phyloP scores from a whole-genome alignment of 805 yeast species.

The Metschnikowia drakensbergensis region DNA sequence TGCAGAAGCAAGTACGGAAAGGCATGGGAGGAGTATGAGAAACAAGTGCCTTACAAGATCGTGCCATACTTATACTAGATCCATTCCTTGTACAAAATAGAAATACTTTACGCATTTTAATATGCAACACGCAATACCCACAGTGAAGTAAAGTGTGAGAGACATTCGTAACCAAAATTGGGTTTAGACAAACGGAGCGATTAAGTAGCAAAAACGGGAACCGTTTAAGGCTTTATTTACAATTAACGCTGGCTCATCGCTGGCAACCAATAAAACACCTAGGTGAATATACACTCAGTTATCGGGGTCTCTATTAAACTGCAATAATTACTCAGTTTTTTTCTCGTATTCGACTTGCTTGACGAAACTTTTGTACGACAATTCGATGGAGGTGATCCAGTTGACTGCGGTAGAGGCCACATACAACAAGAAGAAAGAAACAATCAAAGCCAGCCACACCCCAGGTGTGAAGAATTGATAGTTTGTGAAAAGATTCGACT shows the following conservation, averaged over 20 bases:
- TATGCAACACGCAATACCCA: neutral
- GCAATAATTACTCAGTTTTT: slow-evolving; percentile 36
- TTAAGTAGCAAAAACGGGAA: neutral
- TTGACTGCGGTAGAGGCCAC: slow-evolving; percentile 60
- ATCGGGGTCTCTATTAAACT: neutral
- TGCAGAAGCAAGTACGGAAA: slow-evolving; percentile 83
- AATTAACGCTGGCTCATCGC: no score
- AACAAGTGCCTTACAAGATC: slow-evolving; percentile 80
- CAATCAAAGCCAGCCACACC: slow-evolving; percentile 69
- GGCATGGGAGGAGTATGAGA: slow-evolving; percentile 81
- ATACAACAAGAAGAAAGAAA: slow-evolving; percentile 54
- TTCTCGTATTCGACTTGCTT: slow-evolving; percentile 54
- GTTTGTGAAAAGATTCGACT: slow-evolving; percentile 51
- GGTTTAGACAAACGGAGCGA: neutral
- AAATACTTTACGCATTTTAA: no score
- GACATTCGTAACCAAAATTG: neutral
- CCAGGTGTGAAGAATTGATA: slow-evolving; percentile 80
- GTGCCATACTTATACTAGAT: slow-evolving; percentile 75
- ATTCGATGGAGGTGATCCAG: slow-evolving; percentile 69
- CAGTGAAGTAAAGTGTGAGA: neutral
- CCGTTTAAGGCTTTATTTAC: neutral
- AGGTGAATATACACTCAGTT: neutral
- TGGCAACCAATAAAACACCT: neutral
- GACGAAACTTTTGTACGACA: slow-evolving; percentile 80
- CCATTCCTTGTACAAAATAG: no score